Evolutionary conservation across 2,329 filamentous ascomycete genomes (phyloP).

Genomic region (Diaporthe amygdali): DNA sequence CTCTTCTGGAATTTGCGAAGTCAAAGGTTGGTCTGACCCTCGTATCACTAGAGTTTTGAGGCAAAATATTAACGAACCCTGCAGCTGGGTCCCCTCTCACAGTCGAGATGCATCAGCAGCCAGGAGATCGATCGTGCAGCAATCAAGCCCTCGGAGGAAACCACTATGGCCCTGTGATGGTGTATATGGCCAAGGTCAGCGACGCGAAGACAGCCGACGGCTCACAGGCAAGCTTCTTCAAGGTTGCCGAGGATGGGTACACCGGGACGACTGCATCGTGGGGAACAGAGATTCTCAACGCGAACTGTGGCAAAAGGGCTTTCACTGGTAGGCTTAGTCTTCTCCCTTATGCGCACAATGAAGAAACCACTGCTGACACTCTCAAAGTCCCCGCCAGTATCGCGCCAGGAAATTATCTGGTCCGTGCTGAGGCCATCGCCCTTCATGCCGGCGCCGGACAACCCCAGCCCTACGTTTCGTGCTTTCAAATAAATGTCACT

Average conservation of each 20-base stretch:
- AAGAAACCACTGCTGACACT: background rate
- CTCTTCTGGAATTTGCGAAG: slow-evolving; percentile 36
- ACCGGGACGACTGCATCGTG: slow-evolving; percentile 51
- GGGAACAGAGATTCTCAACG: slow-evolving; percentile 38
- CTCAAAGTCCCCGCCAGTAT: slow-evolving; percentile 44
- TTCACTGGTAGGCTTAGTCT: slow-evolving; percentile 29
- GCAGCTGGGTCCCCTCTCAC: slow-evolving; percentile 51
- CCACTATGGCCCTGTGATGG: slow-evolving; percentile 59
- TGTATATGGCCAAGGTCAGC: slow-evolving; percentile 56
- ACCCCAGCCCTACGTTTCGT: slow-evolving; percentile 10
- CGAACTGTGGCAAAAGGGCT: slow-evolving; percentile 38
- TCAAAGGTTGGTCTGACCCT: slow-evolving; percentile 2
- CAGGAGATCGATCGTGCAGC: slow-evolving; percentile 47
- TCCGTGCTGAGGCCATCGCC: slow-evolving; percentile 50
- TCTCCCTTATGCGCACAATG: background rate
- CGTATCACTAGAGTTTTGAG: no score
- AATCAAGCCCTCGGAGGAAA: slow-evolving; percentile 58
- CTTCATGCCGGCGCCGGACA: slow-evolving; percentile 40
- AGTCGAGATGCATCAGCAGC: slow-evolving; percentile 57
- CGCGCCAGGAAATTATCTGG: slow-evolving; percentile 47
- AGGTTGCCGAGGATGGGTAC: slow-evolving; percentile 55
- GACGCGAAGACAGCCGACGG: slow-evolving; percentile 52
- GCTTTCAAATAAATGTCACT: slow-evolving; percentile 50
- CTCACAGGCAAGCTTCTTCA: slow-evolving; percentile 52
- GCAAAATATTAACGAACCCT: slow-evolving; percentile 34